Evolutionary conservation across 805 yeast species (phyloP), one percentile per base, ranked within the genome.

Genomic region (Lipomyces yamanashiensis): DNA sequence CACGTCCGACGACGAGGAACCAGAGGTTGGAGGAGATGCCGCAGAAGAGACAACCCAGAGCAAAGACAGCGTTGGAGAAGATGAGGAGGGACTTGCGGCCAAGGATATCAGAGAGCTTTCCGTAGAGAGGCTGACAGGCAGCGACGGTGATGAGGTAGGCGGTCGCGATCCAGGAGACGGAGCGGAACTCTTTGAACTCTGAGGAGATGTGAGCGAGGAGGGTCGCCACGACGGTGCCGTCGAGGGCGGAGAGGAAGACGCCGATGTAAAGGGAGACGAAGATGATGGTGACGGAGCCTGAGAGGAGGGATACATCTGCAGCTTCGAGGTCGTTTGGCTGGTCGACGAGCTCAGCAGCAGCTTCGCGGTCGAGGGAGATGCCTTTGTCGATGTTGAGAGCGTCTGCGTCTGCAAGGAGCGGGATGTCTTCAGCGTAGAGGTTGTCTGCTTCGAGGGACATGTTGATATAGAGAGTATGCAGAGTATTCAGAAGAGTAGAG

Each of bases 111-210:
- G 89, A 82, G 39, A 88, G 78, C 64, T 87, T 84, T 8, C 95
- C 95, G 64, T 86, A 87, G 37, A 89, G 74, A 0, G 92, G 95
- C 75, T 89, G 95, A 74, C 87, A 87, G 1, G 90, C 90, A 4
- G 90, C 84, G 64, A 84, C 85, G 1, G 93, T 86, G 39, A 89
- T 77, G 21, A 89, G 78, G 61, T 88, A 87, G 0, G 90, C 84
- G 0, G 92, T 85, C 1, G 92, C 92, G 7, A 89, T 87, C 92
- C 92, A 89, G 1, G 86, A 76, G 7, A 85, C 77, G 15, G 80
- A 70, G 28, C 81, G 79, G 51, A 85, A 78, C 58, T 83, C 84
- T 52, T 84, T 74, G 72, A 87, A 79, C 36, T 85, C 85, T 7
- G 86, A 80, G n/a, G 89, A 88, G 50, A 87, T 87, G 40, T 81